Conservation (phyloP, 1,284 basidiomycete species). For the Malassezia psittaci region DNA sequence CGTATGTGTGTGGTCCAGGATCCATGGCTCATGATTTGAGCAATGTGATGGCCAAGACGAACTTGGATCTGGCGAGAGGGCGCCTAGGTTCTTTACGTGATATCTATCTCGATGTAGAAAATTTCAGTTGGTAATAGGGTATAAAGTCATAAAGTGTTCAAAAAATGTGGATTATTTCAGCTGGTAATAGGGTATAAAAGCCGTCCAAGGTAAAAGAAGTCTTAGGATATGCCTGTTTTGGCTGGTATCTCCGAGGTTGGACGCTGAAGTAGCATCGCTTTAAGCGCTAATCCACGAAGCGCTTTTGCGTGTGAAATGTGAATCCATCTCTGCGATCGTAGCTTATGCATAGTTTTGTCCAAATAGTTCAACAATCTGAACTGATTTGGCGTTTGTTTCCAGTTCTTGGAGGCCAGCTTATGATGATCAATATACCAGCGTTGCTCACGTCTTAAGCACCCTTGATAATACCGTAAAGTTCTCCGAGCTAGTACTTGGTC, state of each 20-base stretch:
- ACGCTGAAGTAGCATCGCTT: neutral
- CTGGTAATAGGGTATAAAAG: neutral
- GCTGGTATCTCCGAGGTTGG: neutral
- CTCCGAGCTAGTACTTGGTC: neutral
- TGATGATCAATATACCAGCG: neutral
- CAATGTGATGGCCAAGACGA: neutral
- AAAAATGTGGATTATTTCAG: neutral
- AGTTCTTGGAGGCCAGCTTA: neutral
- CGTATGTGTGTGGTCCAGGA: neutral
- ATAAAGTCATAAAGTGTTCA: neutral
- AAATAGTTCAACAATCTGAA: neutral
- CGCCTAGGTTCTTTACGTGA: neutral
- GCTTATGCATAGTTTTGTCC: neutral
- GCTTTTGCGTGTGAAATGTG: neutral
- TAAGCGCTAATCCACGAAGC: neutral
- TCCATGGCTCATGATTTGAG: neutral
- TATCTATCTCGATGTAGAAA: neutral
- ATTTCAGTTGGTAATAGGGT: neutral
- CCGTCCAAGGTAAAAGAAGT: neutral
- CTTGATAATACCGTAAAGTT: slow-evolving; percentile 7
- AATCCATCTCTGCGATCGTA: neutral
- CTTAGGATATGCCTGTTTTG: neutral
- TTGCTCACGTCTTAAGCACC: slow-evolving; percentile 4
- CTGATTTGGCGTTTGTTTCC: slow-evolving; percentile 3
- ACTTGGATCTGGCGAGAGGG: neutral